These are phyloP conservation scores for Harringtonia lauricola DNA, from an alignment of 2,329 filamentous ascomycete genomes.

Conservation along the genomic window DNA sequence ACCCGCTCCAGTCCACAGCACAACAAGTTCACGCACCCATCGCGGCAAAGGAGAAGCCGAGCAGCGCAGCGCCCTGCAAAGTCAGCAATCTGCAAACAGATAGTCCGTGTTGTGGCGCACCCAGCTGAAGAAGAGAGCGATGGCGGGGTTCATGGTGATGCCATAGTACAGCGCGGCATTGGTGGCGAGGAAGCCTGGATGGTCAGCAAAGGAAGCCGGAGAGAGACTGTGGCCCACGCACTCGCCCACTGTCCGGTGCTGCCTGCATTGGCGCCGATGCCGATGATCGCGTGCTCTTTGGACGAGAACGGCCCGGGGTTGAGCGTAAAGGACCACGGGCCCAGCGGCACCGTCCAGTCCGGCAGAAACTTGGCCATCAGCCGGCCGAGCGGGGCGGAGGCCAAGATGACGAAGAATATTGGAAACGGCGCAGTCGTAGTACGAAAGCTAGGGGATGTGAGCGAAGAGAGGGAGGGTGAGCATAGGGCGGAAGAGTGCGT, in stretches of 20 bases:
- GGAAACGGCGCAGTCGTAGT: constrained; percentile 11
- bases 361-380: constrained; percentile 10
- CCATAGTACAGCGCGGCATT: constrained; percentile 12
- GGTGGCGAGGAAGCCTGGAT: constrained; percentile 21
- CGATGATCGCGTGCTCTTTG: constrained; percentile 13
- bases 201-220: not conserved
- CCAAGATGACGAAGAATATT: constrained; percentile 13
- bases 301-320: constrained; percentile 12
- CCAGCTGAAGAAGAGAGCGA: constrained; percentile 12
- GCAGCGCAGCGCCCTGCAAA: constrained; percentile 9
- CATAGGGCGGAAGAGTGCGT: not conserved
- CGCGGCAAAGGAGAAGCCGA: constrained; percentile 12
- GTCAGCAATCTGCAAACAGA: not conserved
- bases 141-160: constrained; percentile 11
- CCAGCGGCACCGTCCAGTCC: constrained; percentile 9
- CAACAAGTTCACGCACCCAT: constrained; percentile 2
- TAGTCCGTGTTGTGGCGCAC: not conserved
- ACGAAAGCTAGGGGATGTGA: constrained; percentile 4
- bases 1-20: too few species aligned
- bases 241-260: constrained; percentile 12
- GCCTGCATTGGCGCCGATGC: constrained; percentile 13
- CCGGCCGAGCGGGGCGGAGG: constrained; percentile 11
- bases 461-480: not conserved
- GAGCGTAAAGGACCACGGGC: constrained; percentile 10
- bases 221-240: constrained; percentile 6